A percentile compares a stretch with the other conserved stretches of the same genome.
phyloP scores from a whole-genome alignment of 164 flowering plant species.

The Magnolia changhungtana region DNA sequence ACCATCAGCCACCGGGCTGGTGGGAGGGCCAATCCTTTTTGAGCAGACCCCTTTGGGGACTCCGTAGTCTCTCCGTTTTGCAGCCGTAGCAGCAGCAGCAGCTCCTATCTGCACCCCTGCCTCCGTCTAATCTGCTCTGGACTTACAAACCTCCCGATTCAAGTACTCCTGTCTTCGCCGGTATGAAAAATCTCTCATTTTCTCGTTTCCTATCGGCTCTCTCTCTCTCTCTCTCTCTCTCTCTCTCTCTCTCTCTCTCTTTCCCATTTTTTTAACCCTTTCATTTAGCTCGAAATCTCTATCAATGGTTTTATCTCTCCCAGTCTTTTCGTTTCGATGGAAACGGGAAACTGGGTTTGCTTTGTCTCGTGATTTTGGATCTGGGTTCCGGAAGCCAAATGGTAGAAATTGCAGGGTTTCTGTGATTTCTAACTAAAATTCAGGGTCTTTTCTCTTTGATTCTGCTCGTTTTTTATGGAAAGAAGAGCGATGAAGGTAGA shows the following conservation, averaged over 20 bases:
- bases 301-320: constrained; percentile 15
- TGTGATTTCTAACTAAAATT: not conserved
- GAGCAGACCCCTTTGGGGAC: no score
- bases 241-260: no score
- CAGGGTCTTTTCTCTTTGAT: constrained; percentile 1
- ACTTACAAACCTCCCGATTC: constrained; percentile 8
- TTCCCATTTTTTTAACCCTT: not conserved
- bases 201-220: not conserved
- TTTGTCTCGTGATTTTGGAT: constrained; percentile 9
- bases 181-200: constrained; percentile 8
- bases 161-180: constrained; percentile 3
- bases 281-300: not conserved
- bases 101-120: not conserved
- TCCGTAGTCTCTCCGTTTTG: not conserved
- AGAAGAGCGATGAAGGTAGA: not conserved
- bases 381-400: constrained; percentile 15
- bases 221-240: no score
- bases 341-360: constrained; percentile 30
- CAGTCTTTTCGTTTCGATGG: constrained; percentile 1
- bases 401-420: constrained; percentile 2
- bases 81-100: not conserved
- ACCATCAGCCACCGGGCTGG: no score
- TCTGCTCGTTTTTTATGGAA: not conserved
- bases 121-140: not conserved
- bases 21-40: no score